Evolutionary conservation across 1,284 basidiomycete genomes (phyloP).

Genomic region (Trametes sp.): DNA sequence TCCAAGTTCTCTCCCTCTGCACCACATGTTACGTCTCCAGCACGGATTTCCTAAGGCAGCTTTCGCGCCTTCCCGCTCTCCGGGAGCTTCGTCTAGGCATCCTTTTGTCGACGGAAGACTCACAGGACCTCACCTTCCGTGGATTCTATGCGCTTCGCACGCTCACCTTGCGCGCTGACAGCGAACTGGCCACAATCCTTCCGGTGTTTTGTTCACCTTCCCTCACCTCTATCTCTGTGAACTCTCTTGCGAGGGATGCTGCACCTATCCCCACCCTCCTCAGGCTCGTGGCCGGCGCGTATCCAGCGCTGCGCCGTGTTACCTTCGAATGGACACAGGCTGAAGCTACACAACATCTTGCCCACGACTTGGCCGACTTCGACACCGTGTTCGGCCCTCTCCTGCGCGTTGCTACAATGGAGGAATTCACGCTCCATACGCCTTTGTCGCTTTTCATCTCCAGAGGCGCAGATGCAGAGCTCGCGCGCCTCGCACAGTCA

Average conservation of each 20-base stretch:
- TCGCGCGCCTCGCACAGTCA: constrained; percentile 1
- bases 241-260: background rate
- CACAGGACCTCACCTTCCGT: background rate
- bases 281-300: background rate
- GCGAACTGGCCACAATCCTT: background rate
- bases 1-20: background rate
- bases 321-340: background rate
- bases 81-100: background rate
- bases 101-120: background rate
- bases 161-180: background rate
- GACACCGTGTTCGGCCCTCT: background rate
- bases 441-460: background rate
- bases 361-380: background rate
- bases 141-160: background rate
- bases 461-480: background rate
- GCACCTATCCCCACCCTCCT: background rate
- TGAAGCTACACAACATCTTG: background rate
- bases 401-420: background rate
- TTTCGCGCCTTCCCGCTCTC: background rate
- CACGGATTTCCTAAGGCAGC: background rate
- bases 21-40: background rate
- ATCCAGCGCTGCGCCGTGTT: background rate
- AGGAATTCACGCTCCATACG: background rate
- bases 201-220: background rate
- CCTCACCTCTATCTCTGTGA: background rate